phyloP scores from a whole-genome alignment of 202 grass and related monocot species.

The Saccharum hybrid region DNA sequence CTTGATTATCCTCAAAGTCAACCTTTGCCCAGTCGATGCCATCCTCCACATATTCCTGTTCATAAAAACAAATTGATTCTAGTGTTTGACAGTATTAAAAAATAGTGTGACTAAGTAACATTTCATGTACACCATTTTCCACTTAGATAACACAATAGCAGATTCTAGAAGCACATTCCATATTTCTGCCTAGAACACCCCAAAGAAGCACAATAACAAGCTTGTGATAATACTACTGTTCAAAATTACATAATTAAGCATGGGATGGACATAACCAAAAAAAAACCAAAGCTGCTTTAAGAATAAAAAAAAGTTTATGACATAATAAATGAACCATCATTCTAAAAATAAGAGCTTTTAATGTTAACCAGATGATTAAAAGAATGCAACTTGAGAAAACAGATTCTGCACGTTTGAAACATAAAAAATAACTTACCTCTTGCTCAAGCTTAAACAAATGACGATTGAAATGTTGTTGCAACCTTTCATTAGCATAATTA shows the following conservation, averaged over 20 bases:
- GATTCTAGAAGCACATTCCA: constrained; percentile 19
- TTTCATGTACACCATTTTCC: background rate
- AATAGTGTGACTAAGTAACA: background rate
- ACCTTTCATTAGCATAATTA: constrained; percentile 96
- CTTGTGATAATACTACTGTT: background rate
- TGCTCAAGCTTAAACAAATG: constrained; percentile 98
- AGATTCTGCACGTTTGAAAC: constrained; percentile 35
- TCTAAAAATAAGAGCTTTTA: background rate
- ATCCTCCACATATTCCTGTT: constrained; percentile 92
- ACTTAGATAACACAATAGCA: constrained; percentile 35
- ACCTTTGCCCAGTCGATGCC: constrained; percentile 99
- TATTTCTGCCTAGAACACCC: constrained; percentile 12
- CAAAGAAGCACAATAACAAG: background rate
- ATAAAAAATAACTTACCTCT: constrained; percentile 57
- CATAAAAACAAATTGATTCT: constrained; percentile 17
- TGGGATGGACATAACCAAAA: background rate
- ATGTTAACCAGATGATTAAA: constrained; percentile 17
- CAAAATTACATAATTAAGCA: background rate
- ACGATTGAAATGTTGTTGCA: constrained; percentile 97
- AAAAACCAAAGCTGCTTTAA: constrained; percentile 18
- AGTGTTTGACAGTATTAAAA: constrained; percentile 3
- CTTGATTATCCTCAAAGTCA: constrained; percentile 94
- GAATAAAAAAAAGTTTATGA: background rate
- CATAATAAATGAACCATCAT: constrained; percentile 18
- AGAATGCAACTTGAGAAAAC: background rate